Evolutionary conservation across 2,329 filamentous ascomycete species (phyloP).

Genomic region (Diaporthe amygdali): DNA sequence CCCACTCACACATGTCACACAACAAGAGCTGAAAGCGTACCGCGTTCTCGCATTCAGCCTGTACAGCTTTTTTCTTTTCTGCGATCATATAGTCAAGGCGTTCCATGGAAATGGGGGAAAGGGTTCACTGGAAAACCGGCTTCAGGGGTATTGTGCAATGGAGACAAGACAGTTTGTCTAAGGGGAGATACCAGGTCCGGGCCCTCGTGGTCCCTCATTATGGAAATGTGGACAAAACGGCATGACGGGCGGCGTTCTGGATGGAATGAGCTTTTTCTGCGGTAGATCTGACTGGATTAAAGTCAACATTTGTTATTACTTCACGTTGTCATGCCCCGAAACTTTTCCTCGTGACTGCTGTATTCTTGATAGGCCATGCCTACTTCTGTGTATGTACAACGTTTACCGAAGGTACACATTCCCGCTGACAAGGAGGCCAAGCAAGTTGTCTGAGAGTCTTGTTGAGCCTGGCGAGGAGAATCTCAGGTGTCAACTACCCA

Average conservation of each 20-base stretch:
- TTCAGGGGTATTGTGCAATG: neutral
- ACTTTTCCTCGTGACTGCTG: neutral
- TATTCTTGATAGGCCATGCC: neutral
- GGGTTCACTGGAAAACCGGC: constrained; percentile 4
- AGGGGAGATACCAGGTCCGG: constrained; percentile 8
- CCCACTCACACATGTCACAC: neutral
- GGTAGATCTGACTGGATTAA: constrained; percentile 9
- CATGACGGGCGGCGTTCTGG: neutral
- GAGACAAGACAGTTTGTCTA: constrained; percentile 5
- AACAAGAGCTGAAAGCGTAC: neutral
- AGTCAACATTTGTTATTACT: neutral
- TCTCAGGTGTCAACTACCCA: neutral
- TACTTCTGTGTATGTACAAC: too few relatives aligned
- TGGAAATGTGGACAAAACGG: constrained; percentile 6
- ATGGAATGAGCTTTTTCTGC: neutral
- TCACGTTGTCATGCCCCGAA: neutral
- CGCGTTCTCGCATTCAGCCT: neutral
- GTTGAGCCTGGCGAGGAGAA: neutral
- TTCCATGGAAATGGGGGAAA: neutral
- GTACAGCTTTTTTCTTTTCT: neutral
- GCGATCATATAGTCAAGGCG: constrained; percentile 12
- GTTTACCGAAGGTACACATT: neutral
- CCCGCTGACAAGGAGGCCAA: neutral
- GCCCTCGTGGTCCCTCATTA: neutral
- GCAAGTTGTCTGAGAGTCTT: neutral